Conservation (phyloP, 75 land plant species). For the Azolla pinnata region DNA sequence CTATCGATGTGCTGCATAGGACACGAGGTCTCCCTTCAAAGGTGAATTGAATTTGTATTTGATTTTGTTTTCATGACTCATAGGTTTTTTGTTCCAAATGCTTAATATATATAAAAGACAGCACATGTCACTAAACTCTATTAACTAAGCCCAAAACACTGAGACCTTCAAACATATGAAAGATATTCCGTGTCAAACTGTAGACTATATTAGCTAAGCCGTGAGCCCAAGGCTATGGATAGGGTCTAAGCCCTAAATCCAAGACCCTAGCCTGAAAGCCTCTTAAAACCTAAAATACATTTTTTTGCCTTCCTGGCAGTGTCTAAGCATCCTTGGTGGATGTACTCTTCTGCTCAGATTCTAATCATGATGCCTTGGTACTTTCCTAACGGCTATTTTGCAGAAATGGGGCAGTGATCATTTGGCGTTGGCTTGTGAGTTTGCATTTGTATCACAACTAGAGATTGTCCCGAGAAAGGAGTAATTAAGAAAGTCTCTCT, state of each 20-base stretch:
- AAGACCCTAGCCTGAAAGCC: too few species aligned
- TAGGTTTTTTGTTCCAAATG: background rate
- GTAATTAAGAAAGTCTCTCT: too few species aligned
- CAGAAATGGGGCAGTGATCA: constrained; percentile 93
- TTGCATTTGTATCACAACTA: constrained; percentile 34
- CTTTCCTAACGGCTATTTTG: background rate
- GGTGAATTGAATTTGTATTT: constrained; percentile 16
- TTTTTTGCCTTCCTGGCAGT: background rate
- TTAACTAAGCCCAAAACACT: too few species aligned
- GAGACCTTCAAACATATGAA: too few species aligned
- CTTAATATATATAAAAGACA: background rate
- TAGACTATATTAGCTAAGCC: background rate
- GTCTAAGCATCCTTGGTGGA: background rate
- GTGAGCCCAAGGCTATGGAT: background rate
- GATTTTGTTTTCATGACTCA: background rate
- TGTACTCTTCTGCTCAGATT: background rate
- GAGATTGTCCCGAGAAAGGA: too few species aligned
- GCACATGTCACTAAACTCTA: background rate
- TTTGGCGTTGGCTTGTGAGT: constrained; percentile 64
- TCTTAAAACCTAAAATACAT: too few species aligned
- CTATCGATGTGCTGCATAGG: constrained; percentile 35
- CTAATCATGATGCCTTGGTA: background rate
- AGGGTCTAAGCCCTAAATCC: background rate
- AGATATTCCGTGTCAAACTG: background rate
- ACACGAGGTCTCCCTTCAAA: constrained; percentile 67